These are phyloP conservation scores for Ramaria sp. DNA, from an alignment of 768 basidiomycete genomes.

Conservation along the genomic window DNA sequence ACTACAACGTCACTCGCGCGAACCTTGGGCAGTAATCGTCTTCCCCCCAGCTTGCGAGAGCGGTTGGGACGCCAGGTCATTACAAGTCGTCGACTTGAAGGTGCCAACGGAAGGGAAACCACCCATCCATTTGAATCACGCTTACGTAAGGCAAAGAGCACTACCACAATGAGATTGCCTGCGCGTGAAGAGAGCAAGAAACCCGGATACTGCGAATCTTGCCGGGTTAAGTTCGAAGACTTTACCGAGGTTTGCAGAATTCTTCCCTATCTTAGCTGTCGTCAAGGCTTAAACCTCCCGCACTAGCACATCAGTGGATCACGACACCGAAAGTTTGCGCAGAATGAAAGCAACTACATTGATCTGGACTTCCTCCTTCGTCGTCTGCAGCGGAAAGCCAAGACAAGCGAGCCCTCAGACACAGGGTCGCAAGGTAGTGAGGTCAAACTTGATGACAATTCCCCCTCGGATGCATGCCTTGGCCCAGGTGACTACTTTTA, in stretches of 20 bases:
- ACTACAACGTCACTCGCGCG: slow-evolving; percentile 69
- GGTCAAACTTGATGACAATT: background rate
- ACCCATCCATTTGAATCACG: slow-evolving; percentile 37
- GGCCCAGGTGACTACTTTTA: slow-evolving; percentile 9
- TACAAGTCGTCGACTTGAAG: slow-evolving; percentile 47
- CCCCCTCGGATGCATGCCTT: slow-evolving; percentile 6
- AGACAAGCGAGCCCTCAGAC: slow-evolving; percentile 17
- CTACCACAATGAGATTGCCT: slow-evolving; percentile 63
- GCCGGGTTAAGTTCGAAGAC: slow-evolving; percentile 80
- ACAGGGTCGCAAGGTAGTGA: background rate
- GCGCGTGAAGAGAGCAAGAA: slow-evolving; percentile 81
- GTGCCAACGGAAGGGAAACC: slow-evolving; percentile 18
- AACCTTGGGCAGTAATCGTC: slow-evolving; percentile 28
- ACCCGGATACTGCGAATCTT: slow-evolving; percentile 97
- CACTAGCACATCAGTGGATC: slow-evolving; percentile 60
- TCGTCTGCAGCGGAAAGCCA: slow-evolving; percentile 36
- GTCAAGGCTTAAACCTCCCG: background rate
- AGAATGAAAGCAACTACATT: slow-evolving; percentile 63
- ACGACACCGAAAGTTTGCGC: slow-evolving; percentile 77
- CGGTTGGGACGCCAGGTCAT: slow-evolving; percentile 55
- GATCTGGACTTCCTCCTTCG: slow-evolving; percentile 67
- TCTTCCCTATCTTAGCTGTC: background rate
- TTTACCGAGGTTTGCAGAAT: slow-evolving; percentile 57
- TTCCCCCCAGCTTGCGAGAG: slow-evolving; percentile 44
- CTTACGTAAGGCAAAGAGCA: slow-evolving; percentile 72